Evolutionary conservation across 768 basidiomycete species (phyloP).

Genomic region (Russula vinacea): DNA sequence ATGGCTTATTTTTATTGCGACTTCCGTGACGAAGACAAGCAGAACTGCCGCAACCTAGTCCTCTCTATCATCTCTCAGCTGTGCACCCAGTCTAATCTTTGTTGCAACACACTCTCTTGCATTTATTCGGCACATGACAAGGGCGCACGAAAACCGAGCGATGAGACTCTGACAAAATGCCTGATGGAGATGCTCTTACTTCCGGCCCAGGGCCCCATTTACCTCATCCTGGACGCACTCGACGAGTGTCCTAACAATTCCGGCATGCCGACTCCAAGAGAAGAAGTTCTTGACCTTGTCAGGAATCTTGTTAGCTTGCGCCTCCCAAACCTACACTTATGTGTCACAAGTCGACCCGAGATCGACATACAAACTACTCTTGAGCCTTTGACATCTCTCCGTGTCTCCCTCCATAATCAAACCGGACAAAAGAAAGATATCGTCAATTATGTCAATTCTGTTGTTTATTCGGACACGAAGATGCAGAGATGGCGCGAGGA

Average conservation of each 20-base stretch:
- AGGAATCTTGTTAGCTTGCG: neutral
- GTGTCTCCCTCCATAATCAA: neutral
- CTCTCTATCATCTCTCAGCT: too few relatives aligned
- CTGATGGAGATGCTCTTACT: too few relatives aligned
- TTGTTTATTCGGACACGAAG: neutral
- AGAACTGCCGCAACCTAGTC: too few relatives aligned
- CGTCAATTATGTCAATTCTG: neutral
- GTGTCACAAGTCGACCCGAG: neutral
- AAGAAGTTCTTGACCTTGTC: neutral
- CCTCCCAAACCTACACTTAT: neutral
- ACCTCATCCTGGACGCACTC: neutral
- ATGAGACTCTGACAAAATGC: neutral
- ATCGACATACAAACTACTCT: too few relatives aligned
- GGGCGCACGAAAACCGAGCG: neutral
- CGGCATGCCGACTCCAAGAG: neutral
- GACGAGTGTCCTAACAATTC: neutral
- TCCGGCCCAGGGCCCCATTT: neutral
- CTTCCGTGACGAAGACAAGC: too few relatives aligned
- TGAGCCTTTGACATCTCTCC: neutral
- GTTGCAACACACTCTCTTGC: too few relatives aligned
- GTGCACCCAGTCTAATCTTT: too few relatives aligned
- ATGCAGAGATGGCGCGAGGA: constrained; percentile 2
- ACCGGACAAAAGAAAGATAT: neutral
- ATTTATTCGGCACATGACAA: too few relatives aligned
- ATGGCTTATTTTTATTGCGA: too few relatives aligned